Evolutionary conservation across 331 rosid genomes (phyloP).

Genomic region (Arachis monticola): DNA sequence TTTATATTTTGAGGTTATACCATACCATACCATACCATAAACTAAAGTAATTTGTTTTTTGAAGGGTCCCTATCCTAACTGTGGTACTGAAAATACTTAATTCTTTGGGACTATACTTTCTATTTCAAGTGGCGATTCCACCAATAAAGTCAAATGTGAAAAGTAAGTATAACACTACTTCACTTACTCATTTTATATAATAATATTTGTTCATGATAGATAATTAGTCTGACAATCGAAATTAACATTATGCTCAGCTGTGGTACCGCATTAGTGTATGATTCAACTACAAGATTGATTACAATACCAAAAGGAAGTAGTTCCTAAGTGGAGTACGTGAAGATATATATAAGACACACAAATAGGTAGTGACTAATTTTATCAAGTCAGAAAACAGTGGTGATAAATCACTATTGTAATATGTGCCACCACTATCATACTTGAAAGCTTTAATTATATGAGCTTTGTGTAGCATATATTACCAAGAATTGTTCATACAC

Average conservation of each 20-base stretch:
- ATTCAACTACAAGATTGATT: conserved; percentile 80
- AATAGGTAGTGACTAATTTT: conserved; percentile 23
- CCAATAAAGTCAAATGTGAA: conserved; percentile 79
- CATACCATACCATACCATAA: neutral
- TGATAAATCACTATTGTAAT: conserved; percentile 2
- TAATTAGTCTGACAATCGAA: conserved; percentile 31
- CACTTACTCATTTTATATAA: neutral
- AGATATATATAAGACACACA: no score
- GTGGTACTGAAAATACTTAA: conserved; percentile 89
- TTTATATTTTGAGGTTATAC: conserved; percentile 6
- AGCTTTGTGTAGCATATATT: conserved; percentile 39
- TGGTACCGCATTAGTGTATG: conserved; percentile 64
- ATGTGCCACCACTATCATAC: conserved; percentile 31
- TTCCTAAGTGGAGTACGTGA: conserved; percentile 48
- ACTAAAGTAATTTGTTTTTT: conserved; percentile 24
- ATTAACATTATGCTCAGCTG: conserved; percentile 59
- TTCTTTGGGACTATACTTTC: conserved; percentile 94
- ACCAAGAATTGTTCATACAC: neutral
- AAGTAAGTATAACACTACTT: conserved; percentile 58
- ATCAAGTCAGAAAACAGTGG: conserved; percentile 24
- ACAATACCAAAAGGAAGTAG: conserved; percentile 87
- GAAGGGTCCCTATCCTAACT: conserved; percentile 91
- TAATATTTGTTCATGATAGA: conserved; percentile 9
- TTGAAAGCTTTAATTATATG: conserved; percentile 21
- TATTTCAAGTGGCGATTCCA: conserved; percentile 72